Evolutionary conservation across 352 stramenopile genomes (phyloP), one percentile per base, ranked within the genome.

Genomic region (Phytophthora tentaculata): DNA sequence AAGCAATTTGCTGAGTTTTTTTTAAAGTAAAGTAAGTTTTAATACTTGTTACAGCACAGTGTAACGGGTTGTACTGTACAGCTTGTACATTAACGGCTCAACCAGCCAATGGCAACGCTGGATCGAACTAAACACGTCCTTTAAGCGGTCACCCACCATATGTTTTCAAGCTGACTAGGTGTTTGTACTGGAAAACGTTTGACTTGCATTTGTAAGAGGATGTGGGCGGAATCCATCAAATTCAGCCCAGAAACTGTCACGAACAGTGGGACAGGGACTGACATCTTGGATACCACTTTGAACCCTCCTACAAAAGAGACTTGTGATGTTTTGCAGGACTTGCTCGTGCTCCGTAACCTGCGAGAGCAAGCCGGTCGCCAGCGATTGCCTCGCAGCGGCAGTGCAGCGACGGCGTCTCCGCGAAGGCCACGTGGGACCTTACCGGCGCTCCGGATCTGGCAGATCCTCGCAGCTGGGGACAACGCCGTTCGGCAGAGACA

Each of bases 231-330:
- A 65, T 59, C 56, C 55, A 70, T 75, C 68, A 70, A 1, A 37
- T 39, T 69, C 35, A 37, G 60, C 61, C 56, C 61, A 72, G 68
- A 75, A 75, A 67, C 56, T 68, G 68, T 75, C 68, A 69, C n/a
- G 12, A 41, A 55, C 5, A 68, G 68, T 75, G 47, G 68, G 28
- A 55, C 28, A 1, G 3, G 17, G 14, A 14, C 24, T 45, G 49
- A 65, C 61, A 74, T 74, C 66, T 56, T 66, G 52, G 17, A 45
- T 45, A n/a, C 37, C 37, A 55, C 54, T 13, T 19, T 12, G 54
- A 29, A 41, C 19, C 60, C 35, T 50, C n/a, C 3, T 47, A 14
- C 29, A 23, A 50, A 56, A 64, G 60, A 65, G 56, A 65, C 22
- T 65, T 55, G 10, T 17, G n/a, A 20, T 1, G 22, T 43, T 22